Evolutionary conservation across 345 rosid species (phyloP).

Genomic region (Salix exigua): DNA sequence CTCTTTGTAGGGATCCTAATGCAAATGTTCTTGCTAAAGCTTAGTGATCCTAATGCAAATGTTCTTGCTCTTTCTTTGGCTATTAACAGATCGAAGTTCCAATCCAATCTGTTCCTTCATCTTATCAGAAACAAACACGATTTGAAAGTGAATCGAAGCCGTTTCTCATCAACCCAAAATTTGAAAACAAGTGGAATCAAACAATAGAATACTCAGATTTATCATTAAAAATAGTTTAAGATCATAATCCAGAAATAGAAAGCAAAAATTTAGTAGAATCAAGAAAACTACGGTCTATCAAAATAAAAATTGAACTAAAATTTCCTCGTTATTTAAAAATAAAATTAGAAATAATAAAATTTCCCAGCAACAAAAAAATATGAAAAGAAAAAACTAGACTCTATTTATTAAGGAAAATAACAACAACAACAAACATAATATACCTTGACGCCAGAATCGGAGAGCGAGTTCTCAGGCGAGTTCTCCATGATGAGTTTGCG

Average conservation of each 20-base stretch:
- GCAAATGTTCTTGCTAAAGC: background rate
- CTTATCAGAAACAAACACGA: background rate
- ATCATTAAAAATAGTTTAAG: background rate
- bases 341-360: background rate
- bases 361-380: background rate
- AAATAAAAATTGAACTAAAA: background rate
- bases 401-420: background rate
- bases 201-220: background rate
- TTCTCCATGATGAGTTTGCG: slow-evolving; percentile 64
- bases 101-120: background rate
- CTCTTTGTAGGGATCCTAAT: too few species aligned
- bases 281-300: background rate
- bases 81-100: background rate
- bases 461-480: slow-evolving; percentile 30
- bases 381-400: background rate
- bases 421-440: background rate
- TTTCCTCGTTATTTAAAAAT: background rate
- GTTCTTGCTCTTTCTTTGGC: background rate
- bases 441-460: slow-evolving; percentile 55
- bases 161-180: background rate
- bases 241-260: background rate
- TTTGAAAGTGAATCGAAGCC: background rate
- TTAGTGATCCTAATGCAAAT: background rate
- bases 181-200: background rate
- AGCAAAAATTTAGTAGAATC: background rate